These are phyloP conservation scores for Penicillium odoratum DNA, from an alignment of 495 filamentous ascomycete species.

Conservation along the genomic window DNA sequence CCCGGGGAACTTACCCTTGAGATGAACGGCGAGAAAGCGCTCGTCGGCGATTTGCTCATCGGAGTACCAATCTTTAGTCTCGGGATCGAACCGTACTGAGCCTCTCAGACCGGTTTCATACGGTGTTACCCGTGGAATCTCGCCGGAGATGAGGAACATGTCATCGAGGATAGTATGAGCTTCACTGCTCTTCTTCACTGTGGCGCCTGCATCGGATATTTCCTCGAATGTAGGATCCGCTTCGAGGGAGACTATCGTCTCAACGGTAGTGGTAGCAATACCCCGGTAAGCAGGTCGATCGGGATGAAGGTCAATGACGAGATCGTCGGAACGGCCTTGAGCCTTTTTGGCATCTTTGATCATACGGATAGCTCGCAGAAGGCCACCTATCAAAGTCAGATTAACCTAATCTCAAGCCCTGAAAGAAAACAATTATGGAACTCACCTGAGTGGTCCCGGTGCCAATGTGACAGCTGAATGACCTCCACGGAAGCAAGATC, in stretches of 20 bases:
- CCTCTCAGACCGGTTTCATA: conserved; percentile 55
- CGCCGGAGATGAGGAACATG: conserved; percentile 58
- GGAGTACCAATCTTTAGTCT: conserved; percentile 50
- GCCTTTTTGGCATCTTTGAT: conserved; percentile 47
- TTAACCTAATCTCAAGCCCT: background rate
- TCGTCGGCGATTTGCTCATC: conserved; percentile 60
- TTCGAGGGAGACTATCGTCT: conserved; percentile 51
- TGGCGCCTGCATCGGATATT: conserved; percentile 48
- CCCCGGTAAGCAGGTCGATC: conserved; percentile 56
- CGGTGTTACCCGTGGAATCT: conserved; percentile 53
- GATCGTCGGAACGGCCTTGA: conserved; percentile 23
- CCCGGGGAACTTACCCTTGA: conserved; percentile 44
- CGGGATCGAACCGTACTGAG: conserved; percentile 48
- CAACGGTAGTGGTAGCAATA: conserved; percentile 40
- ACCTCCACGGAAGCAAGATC: conserved; percentile 66
- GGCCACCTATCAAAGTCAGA: conserved; percentile 42
- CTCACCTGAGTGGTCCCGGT: conserved; percentile 59
- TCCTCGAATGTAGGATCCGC: conserved; percentile 59
- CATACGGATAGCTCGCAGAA: conserved; percentile 45
- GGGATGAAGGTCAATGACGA: conserved; percentile 57
- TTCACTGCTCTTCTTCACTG: conserved; percentile 42
- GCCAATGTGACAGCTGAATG: conserved; percentile 74
- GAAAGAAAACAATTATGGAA: background rate
- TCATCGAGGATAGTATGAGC: conserved; percentile 54
- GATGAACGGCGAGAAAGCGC: conserved; percentile 57